phyloP scores from a whole-genome alignment of 2,329 filamentous ascomycete genomes.

The Paramyrothecium sp. region DNA sequence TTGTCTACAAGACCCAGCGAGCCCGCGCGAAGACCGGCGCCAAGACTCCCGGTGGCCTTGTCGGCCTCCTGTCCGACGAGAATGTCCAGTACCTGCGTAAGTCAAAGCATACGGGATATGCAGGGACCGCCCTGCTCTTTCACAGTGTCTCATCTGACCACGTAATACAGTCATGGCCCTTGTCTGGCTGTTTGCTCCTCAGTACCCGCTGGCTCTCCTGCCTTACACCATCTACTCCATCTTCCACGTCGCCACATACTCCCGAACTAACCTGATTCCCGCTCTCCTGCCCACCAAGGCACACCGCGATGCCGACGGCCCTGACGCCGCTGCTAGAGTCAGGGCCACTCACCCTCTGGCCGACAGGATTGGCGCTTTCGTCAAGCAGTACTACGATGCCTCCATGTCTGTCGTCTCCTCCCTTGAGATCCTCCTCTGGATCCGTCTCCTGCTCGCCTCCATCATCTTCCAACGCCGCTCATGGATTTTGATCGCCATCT shows the following conservation, averaged over 20 bases:
- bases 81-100: constrained; percentile 96
- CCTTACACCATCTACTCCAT: constrained; percentile 96
- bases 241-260: constrained; percentile 98
- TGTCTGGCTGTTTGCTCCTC: constrained; percentile 89
- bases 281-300: constrained; percentile 70
- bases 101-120: constrained; percentile 25
- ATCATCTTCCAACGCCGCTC: constrained; percentile 87
- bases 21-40: constrained; percentile 75
- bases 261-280: constrained; percentile 88
- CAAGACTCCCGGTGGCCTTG: constrained; percentile 54
- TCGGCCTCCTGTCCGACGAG: constrained; percentile 79
- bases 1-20: constrained; percentile 96
- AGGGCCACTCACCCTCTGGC: constrained; percentile 59
- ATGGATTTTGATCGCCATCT: constrained; percentile 82
- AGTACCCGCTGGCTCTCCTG: constrained; percentile 85
- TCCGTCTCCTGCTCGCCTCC: constrained; percentile 77
- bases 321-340: constrained; percentile 54
- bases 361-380: constrained; percentile 85
- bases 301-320: constrained; percentile 50
- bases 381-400: constrained; percentile 96
- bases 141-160: not conserved
- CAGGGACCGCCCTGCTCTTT: not conserved
- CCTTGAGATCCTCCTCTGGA: constrained; percentile 86
- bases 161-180: constrained; percentile 74
- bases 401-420: constrained; percentile 91